A percentile compares a stretch with the other conserved stretches of the same genome.
These are phyloP conservation scores for Papiliotrema nemorosa DNA, from an alignment of 1,284 basidiomycete species.

Conservation along the genomic window DNA sequence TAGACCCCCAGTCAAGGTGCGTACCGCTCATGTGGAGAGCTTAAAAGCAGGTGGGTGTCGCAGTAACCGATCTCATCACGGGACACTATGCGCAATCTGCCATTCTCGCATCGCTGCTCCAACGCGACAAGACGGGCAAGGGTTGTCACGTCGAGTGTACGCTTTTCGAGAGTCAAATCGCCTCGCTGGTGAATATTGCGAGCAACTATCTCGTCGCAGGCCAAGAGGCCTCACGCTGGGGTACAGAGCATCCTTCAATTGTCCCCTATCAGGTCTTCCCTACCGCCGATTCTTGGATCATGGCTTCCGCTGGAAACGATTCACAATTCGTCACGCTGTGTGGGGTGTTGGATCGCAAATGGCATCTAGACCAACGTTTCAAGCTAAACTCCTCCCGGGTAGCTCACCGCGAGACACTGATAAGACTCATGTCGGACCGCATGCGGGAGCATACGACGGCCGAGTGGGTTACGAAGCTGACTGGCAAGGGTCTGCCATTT, in stretches of 20 bases:
- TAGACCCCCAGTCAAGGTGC: slow-evolving; percentile 73
- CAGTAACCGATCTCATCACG: slow-evolving; percentile 72
- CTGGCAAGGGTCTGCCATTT: slow-evolving; percentile 76
- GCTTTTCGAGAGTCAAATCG: slow-evolving; percentile 82
- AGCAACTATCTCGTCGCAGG: slow-evolving; percentile 88
- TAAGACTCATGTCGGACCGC: slow-evolving; percentile 65
- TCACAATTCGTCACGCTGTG: slow-evolving; percentile 61
- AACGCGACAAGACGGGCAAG: slow-evolving; percentile 75
- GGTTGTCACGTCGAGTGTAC: slow-evolving; percentile 89
- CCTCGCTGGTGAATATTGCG: slow-evolving; percentile 87
- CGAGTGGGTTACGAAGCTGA: slow-evolving; percentile 70
- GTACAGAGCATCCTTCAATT: slow-evolving; percentile 83
- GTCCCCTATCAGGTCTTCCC: slow-evolving; percentile 90
- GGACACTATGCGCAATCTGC: slow-evolving; percentile 90
- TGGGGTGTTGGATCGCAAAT: slow-evolving; percentile 39
- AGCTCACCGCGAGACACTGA: slow-evolving; percentile 65
- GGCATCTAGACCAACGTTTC: slow-evolving; percentile 56
- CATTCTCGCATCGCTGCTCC: slow-evolving; percentile 83
- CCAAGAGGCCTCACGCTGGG: slow-evolving; percentile 79
- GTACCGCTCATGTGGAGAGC: neutral
- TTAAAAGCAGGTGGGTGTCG: slow-evolving; percentile 65
- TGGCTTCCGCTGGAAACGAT: slow-evolving; percentile 92
- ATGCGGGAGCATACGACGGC: slow-evolving; percentile 60
- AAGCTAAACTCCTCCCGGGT: slow-evolving; percentile 72
- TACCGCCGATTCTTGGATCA: slow-evolving; percentile 81